Base-by-base conservation (phyloP, 2,329 filamentous ascomycete species). In the Helotiales sp. region DNA sequence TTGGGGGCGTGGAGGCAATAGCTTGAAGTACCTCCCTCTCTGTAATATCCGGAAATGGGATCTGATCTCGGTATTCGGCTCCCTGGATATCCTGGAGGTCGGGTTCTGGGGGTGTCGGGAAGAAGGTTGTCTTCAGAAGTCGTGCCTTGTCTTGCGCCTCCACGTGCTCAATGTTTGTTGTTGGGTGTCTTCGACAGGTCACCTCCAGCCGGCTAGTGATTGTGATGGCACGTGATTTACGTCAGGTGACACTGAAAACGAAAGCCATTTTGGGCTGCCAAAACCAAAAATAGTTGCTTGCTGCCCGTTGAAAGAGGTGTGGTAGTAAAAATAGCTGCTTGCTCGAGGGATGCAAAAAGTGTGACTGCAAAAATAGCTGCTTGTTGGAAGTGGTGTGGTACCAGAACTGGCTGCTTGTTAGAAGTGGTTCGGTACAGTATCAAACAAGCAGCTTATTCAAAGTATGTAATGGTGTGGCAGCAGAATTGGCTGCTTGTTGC, bases 1-100 rank as follows among this genome's bases (percentile, higher is more conserved):
- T 56, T 54, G 31, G 38, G n/a, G 54, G 47, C 24, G 53, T 54
- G 10, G 25, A 24, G 12, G 24, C 36, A 46, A 64, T 60, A 8
- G 57, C 54, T 52, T 60, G 12, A 15, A 29, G 13, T 31, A 64
- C 46, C 36, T 66, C 62, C 33, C 54, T 33, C n/a, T 56, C 29
- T 47, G 49, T 65, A 29, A 63, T 60, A n/a, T 38, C 17, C 24
- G 52, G 56, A 25, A 56, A 50, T 3, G 52, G 13, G 36, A 60
- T 57, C 8, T 54, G 31, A 17, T 47, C 25, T 34, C 10, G 33
- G 29, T 63, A 63, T 36, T 51, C 40, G 29, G 17, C 38, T 19
- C 29, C 38, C 12, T 57, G 34, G 42, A 59, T 63, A 47, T 64
- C 61, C 12, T 40, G 2, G n/a, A 65, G 59, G 34, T 63, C 54